A percentile compares a stretch with the other conserved stretches of the same genome.
These are phyloP conservation scores for Xylogone sp. DNA, from an alignment of 2,329 filamentous ascomycete species.

Conservation along the genomic window DNA sequence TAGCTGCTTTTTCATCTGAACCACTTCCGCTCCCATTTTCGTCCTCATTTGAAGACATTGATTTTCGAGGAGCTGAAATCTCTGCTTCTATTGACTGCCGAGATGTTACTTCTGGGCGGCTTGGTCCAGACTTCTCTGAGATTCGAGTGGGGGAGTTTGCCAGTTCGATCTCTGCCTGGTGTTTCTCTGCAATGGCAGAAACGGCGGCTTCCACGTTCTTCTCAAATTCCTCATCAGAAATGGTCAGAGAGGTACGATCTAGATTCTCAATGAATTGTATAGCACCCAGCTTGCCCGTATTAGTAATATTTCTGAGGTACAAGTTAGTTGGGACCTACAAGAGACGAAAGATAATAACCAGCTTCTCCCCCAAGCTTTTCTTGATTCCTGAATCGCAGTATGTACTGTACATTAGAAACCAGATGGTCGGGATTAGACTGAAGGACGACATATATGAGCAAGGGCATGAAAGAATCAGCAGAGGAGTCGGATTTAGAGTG, in stretches of 20 bases:
- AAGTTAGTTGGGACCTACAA: slow-evolving; percentile 48
- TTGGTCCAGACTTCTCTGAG: slow-evolving; percentile 43
- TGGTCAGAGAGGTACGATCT: slow-evolving; percentile 88
- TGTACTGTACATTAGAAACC: slow-evolving; percentile 97
- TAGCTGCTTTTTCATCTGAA: slow-evolving; percentile 72
- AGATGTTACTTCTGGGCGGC: slow-evolving; percentile 53
- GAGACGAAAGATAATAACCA: slow-evolving; percentile 93
- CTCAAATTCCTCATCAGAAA: slow-evolving; percentile 93
- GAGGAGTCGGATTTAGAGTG: slow-evolving; percentile 93
- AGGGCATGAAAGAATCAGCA: slow-evolving; percentile 90
- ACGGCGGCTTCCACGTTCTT: slow-evolving; percentile 94
- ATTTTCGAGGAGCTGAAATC: slow-evolving; percentile 51
- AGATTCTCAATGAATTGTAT: slow-evolving; percentile 96
- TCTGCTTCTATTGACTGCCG: slow-evolving; percentile 58
- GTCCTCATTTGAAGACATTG: slow-evolving; percentile 50
- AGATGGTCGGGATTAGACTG: slow-evolving; percentile 93
- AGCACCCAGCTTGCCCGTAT: slow-evolving; percentile 67
- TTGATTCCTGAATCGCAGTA: slow-evolving; percentile 92
- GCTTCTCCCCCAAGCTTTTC: slow-evolving; percentile 97
- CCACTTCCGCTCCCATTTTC: slow-evolving; percentile 40
- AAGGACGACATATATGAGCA: slow-evolving; percentile 93
- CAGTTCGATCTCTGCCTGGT: slow-evolving; percentile 55
- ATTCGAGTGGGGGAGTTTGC: slow-evolving; percentile 30
- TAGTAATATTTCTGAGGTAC: slow-evolving; percentile 3
- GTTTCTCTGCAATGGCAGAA: slow-evolving; percentile 89